These are phyloP conservation scores for Sicyos baderoa DNA, from an alignment of 306 rosid species.

Conservation along the genomic window DNA sequence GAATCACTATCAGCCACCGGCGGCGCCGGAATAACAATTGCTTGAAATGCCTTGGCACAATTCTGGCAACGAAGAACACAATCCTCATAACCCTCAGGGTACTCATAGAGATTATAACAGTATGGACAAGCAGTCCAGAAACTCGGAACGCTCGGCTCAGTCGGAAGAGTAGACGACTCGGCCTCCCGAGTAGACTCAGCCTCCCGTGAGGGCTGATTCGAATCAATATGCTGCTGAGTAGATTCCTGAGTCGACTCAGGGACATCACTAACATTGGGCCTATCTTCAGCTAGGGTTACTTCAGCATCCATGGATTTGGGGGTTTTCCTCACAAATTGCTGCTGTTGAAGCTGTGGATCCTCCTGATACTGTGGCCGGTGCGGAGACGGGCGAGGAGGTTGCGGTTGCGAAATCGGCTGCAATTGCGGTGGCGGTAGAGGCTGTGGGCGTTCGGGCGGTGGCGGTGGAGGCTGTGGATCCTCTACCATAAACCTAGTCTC, in stretches of 20 bases:
- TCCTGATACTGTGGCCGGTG: neutral
- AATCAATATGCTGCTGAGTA: slow-evolving; percentile 17
- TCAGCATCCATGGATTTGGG: slow-evolving; percentile 29
- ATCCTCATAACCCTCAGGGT: slow-evolving; percentile 56
- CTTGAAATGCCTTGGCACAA: slow-evolving; percentile 69
- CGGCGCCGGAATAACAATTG: slow-evolving; percentile 47
- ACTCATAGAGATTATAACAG: slow-evolving; percentile 68
- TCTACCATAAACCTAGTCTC: slow-evolving; percentile 8
- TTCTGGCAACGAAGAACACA: slow-evolving; percentile 76
- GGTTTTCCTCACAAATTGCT: slow-evolving; percentile 27
- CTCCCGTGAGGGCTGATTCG: slow-evolving; percentile 13
- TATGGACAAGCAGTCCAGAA: slow-evolving; percentile 99
- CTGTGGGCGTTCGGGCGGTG: neutral
- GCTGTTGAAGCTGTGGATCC: slow-evolving; percentile 19
- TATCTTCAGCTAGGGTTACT: slow-evolving; percentile 27
- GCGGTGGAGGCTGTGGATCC: neutral
- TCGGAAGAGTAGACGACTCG: neutral
- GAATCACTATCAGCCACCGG: slow-evolving; percentile 31
- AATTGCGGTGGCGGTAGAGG: neutral
- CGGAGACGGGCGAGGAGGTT: neutral
- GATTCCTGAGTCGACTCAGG: slow-evolving; percentile 25
- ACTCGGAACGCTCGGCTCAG: slow-evolving; percentile 23
- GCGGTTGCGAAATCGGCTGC: slow-evolving; percentile 8
- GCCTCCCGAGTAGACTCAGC: slow-evolving; percentile 6
- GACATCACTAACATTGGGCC: slow-evolving; percentile 36